Conservation (phyloP, 805 yeast genomes). For the Yarrowia osloensis region DNA sequence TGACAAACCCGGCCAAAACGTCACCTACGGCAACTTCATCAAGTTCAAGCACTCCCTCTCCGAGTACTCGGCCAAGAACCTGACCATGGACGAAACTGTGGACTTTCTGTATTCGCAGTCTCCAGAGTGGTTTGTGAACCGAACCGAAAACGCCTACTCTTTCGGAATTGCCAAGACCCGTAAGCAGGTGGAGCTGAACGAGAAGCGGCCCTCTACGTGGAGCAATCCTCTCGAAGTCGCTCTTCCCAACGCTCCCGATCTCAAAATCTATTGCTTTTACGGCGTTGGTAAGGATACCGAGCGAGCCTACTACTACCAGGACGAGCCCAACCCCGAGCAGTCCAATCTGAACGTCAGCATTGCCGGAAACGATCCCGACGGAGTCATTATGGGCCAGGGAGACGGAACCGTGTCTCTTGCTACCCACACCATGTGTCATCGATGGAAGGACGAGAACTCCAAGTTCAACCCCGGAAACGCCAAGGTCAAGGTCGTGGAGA, state of each 20-base stretch:
- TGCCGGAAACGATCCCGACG: slow-evolving; percentile 59
- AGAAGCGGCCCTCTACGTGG: slow-evolving; percentile 80
- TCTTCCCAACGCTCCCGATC: slow-evolving; percentile 89
- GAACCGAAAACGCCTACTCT: slow-evolving; percentile 73
- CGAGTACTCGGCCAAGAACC: slow-evolving; percentile 50
- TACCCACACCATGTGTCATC: slow-evolving; percentile 88
- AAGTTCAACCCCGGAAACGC: slow-evolving; percentile 77
- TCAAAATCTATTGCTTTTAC: slow-evolving; percentile 85
- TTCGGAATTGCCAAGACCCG: slow-evolving; percentile 68
- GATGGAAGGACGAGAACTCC: slow-evolving; percentile 69
- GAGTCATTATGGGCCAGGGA: slow-evolving; percentile 86
- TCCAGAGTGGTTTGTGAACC: slow-evolving; percentile 72
- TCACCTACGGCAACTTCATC: slow-evolving; percentile 72
- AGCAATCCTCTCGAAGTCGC: slow-evolving; percentile 91
- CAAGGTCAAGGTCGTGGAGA: slow-evolving; percentile 79
- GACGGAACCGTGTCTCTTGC: slow-evolving; percentile 92
- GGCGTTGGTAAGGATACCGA: slow-evolving; percentile 98
- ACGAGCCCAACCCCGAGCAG: slow-evolving; percentile 56
- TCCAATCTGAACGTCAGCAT: slow-evolving; percentile 69
- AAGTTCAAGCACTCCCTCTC: slow-evolving; percentile 56
- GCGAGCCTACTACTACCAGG: slow-evolving; percentile 83
- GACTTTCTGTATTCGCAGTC: slow-evolving; percentile 63
- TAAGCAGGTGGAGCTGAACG: slow-evolving; percentile 62
- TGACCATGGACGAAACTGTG: slow-evolving; percentile 68
- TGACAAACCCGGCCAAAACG: slow-evolving; percentile 49